phyloP scores from a whole-genome alignment of 73 alveolate species.

The Durusdinium trenchii region DNA sequence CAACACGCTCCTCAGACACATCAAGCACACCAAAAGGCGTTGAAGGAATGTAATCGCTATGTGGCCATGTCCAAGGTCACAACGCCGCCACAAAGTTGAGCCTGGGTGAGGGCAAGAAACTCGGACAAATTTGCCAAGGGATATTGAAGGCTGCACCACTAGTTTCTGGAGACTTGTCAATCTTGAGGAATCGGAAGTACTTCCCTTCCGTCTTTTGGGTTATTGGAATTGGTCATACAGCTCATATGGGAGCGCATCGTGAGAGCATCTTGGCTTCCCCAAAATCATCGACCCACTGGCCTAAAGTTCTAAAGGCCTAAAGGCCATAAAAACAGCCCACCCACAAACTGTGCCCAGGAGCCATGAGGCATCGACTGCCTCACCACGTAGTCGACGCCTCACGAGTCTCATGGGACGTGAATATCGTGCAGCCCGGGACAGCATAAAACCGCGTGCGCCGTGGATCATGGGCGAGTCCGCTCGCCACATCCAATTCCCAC shows the following conservation, averaged over 20 bases:
- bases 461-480: background rate
- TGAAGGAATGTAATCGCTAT: background rate
- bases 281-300: no score
- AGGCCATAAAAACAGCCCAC: no score
- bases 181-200: no score
- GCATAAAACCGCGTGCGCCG: background rate
- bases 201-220: no score
- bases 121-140: no score
- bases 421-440: no score
- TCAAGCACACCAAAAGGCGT: background rate
- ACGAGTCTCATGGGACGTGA: background rate
- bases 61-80: background rate
- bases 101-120: background rate
- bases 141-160: no score
- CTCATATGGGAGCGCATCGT: no score
- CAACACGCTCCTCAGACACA: constrained; percentile 42
- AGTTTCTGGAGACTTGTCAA: no score
- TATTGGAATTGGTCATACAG: no score
- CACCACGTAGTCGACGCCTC: constrained; percentile 53
- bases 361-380: constrained; percentile 30
- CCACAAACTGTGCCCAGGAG: background rate
- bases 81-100: constrained; percentile 30
- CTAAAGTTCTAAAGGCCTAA: no score
- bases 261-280: no score
- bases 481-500: background rate